phyloP scores from a whole-genome alignment of 495 filamentous ascomycete species.

The Penicillium mononematosum region DNA sequence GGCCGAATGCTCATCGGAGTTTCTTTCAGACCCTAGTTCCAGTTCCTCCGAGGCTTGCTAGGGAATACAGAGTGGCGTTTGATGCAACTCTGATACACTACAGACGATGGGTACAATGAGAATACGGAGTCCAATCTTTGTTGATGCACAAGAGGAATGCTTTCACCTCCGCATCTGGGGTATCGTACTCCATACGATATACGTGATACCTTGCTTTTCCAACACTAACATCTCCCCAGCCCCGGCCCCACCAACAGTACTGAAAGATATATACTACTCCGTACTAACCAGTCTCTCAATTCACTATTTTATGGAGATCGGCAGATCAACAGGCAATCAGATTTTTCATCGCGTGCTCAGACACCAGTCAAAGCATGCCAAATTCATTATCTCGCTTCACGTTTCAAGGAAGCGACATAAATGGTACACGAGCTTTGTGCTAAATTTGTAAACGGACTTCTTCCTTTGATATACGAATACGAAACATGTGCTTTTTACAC shows the following conservation, averaged over 20 bases:
- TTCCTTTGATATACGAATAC: slow-evolving; percentile 4
- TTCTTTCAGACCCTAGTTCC: neutral
- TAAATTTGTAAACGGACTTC: neutral
- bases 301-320: neutral
- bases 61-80: neutral
- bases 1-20: neutral
- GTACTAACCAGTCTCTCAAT: neutral
- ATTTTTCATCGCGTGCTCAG: neutral
- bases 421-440: neutral
- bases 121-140: neutral
- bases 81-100: neutral
- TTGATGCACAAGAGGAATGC: neutral
- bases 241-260: neutral
- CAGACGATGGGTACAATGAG: neutral
- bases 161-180: neutral
- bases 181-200: neutral
- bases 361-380: neutral
- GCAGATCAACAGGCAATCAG: neutral
- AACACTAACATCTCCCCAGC: neutral
- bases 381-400: neutral
- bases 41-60: neutral
- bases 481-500: slow-evolving; percentile 11
- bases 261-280: neutral
- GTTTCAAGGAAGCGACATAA: neutral
- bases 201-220: neutral